Evolutionary conservation across 2,329 filamentous ascomycete genomes (phyloP).

Genomic region (Talaromyces marneffei): DNA sequence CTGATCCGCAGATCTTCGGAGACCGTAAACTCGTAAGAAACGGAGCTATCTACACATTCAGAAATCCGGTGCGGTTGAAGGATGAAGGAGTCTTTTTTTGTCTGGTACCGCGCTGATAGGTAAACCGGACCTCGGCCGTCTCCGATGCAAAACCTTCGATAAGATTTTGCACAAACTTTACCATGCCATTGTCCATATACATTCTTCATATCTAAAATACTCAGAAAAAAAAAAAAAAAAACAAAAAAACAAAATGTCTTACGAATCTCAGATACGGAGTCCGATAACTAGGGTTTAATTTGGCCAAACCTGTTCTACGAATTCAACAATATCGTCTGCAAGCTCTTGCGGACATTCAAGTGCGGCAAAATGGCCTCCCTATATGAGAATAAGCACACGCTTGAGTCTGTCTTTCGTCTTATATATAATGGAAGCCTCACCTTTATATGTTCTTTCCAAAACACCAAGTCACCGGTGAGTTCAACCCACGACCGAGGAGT

Average conservation of each 20-base stretch:
- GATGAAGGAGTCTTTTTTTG: background rate
- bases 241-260: too few species aligned
- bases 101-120: background rate
- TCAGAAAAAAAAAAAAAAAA: too few species aligned
- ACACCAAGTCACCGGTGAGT: constrained; percentile 35
- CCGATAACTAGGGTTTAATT: too few species aligned
- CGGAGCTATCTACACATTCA: background rate
- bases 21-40: background rate
- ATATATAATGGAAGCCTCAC: constrained; percentile 17
- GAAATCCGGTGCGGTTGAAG: background rate
- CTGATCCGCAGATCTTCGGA: background rate
- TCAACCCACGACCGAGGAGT: constrained; percentile 35
- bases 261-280: too few species aligned
- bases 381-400: background rate
- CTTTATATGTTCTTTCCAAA: constrained; percentile 30
- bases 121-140: constrained; percentile 9
- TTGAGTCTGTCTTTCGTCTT: background rate
- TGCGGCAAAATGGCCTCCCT: constrained; percentile 52
- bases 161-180: too few species aligned
- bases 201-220: too few species aligned
- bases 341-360: constrained; percentile 40
- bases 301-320: constrained; percentile 28
- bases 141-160: constrained; percentile 4
- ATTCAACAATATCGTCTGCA: constrained; percentile 39
- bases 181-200: too few species aligned